A percentile compares a stretch with the other conserved stretches of the same genome.
Conservation (phyloP, 169 alveolate species). For the Cryptosporidium parvum region DNA sequence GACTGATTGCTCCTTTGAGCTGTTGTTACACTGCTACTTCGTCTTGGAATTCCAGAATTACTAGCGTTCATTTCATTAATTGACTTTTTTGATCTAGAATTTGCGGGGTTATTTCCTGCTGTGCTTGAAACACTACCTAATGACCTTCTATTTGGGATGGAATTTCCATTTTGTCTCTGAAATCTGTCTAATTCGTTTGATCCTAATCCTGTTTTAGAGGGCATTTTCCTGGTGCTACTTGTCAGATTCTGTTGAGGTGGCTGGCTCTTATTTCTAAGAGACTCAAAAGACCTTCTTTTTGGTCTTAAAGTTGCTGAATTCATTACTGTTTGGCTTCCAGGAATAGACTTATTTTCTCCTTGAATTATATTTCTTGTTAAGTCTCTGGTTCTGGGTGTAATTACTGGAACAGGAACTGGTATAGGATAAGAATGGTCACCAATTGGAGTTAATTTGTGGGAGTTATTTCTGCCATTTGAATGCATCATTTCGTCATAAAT, state of each 20-base stretch:
- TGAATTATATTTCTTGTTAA: constrained; percentile 26
- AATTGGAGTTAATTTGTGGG: constrained; percentile 21
- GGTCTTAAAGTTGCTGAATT: constrained; percentile 28
- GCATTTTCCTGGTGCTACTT: background rate
- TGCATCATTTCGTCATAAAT: constrained; percentile 59
- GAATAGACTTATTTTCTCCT: background rate
- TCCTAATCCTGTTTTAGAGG: background rate
- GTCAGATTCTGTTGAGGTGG: background rate
- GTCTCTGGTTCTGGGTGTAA: constrained; percentile 66
- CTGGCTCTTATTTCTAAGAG: constrained; percentile 26
- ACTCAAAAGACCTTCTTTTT: constrained; percentile 36
- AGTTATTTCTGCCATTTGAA: constrained; percentile 15
- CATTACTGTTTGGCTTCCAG: background rate
- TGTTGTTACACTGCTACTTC: constrained; percentile 30
- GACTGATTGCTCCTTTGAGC: background rate
- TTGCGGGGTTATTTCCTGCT: background rate
- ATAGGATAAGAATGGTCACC: constrained; percentile 72
- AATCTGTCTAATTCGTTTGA: constrained; percentile 8
- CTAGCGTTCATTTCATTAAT: background rate
- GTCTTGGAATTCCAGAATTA: background rate
- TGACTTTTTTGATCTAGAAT: constrained; percentile 12
- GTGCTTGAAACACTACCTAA: constrained; percentile 13
- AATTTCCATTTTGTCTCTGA: constrained; percentile 16
- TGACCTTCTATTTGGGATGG: constrained; percentile 18
- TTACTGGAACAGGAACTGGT: constrained; percentile 75